Conservation (phyloP, 1,139 yeast species). For the Yamadazyma triangularis region DNA sequence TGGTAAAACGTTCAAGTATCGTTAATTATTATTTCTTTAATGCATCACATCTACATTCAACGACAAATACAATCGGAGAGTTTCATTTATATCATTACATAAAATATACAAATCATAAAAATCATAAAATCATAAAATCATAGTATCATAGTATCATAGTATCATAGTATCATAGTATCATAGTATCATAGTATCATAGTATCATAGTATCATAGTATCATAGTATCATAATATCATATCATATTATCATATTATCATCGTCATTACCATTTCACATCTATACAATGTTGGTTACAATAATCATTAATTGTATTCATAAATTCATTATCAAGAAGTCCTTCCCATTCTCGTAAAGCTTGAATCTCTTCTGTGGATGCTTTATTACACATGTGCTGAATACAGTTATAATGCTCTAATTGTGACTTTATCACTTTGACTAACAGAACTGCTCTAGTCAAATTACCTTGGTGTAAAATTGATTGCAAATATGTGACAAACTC, state of each 20-base stretch:
- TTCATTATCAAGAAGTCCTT: constrained; percentile 5
- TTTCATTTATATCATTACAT: no score
- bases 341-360: constrained; percentile 16
- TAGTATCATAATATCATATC: no score
- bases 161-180: no score
- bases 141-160: no score
- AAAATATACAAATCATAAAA: no score
- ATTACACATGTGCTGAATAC: no score
- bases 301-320: background rate
- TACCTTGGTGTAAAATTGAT: constrained; percentile 15
- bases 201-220: no score
- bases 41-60: constrained; percentile 76
- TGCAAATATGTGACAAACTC: constrained; percentile 28
- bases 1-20: constrained; percentile 15
- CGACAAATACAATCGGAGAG: constrained; percentile 53
- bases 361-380: no score
- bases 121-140: no score
- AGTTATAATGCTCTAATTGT: constrained; percentile 6
- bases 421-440: constrained; percentile 17
- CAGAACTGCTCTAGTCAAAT: constrained; percentile 17
- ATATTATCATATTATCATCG: no score
- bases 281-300: constrained; percentile 1
- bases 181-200: no score
- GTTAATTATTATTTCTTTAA: no score
- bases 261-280: background rate